A percentile compares a stretch with the other conserved stretches of the same genome.
These are phyloP conservation scores for Castanea crenata DNA, from an alignment of 306 rosid species.

Conservation along the genomic window DNA sequence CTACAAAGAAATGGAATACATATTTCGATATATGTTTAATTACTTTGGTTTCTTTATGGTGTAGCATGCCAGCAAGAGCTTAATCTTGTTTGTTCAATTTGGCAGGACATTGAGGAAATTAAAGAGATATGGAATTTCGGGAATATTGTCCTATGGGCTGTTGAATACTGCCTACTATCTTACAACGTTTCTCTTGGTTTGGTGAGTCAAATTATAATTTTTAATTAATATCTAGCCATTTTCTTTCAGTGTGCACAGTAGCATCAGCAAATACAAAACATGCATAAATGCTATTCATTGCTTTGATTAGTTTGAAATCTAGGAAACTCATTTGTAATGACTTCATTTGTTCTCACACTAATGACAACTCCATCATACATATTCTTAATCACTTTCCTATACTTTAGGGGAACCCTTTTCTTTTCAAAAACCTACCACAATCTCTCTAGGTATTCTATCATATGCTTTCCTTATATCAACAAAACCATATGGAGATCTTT, in stretches of 20 bases:
- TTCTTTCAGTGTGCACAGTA: background rate
- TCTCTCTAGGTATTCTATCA: no score
- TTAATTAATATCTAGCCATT: background rate
- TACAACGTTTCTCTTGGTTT: conserved; percentile 75
- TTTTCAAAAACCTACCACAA: no score
- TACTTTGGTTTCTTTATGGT: conserved; percentile 10
- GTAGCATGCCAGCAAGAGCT: conserved; percentile 7
- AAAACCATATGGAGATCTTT: no score
- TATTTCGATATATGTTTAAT: conserved; percentile 8
- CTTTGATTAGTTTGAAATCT: background rate
- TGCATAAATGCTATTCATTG: background rate
- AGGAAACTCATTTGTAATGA: no score
- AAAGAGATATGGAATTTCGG: conserved; percentile 78
- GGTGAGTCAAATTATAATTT: conserved; percentile 43
- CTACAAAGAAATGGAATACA: background rate
- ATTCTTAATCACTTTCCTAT: no score
- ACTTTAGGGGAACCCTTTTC: no score
- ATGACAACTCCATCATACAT: background rate
- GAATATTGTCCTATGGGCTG: conserved; percentile 79
- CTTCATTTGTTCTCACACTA: background rate
- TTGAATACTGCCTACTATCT: conserved; percentile 86
- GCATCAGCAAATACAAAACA: background rate
- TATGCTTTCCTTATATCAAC: no score
- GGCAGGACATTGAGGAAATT: conserved; percentile 57
- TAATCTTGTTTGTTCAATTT: conserved; percentile 31